Conservation (phyloP, 2,329 filamentous ascomycete species). For the Ophiosphaerella korrae region DNA sequence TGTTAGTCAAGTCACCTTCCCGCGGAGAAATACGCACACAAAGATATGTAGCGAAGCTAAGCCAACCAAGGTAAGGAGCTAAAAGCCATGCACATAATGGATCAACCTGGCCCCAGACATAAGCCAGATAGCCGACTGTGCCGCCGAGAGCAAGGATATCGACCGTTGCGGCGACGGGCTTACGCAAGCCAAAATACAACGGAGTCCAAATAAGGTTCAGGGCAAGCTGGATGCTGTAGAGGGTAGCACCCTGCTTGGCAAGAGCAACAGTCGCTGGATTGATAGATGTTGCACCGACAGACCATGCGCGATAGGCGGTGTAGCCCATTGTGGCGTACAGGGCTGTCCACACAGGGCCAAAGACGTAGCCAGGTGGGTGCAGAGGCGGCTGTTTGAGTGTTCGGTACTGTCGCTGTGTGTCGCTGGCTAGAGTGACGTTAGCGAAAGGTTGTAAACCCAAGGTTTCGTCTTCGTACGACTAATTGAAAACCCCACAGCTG, state of each 20-base stretch:
- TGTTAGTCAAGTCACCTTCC: conserved; percentile 12
- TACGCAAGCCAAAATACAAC: conserved; percentile 81
- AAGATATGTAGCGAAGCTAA: conserved; percentile 86
- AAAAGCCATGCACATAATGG: conserved; percentile 73
- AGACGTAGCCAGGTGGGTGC: conserved; percentile 62
- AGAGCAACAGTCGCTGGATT: conserved; percentile 56
- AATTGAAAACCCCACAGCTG: conserved; percentile 72
- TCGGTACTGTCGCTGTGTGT: conserved; percentile 64
- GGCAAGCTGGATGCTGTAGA: conserved; percentile 85
- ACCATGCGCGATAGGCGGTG: conserved; percentile 78
- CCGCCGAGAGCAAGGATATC: conserved; percentile 77
- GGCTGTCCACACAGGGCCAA: conserved; percentile 63
- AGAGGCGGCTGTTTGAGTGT: conserved; percentile 69
- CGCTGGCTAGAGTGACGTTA: conserved; percentile 15
- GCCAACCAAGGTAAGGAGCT: conserved; percentile 83
- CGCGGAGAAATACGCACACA: conserved; percentile 54
- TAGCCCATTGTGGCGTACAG: conserved; percentile 81
- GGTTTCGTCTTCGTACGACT: conserved; percentile 58
- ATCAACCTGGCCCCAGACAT: conserved; percentile 78
- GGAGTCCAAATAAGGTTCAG: conserved; percentile 92
- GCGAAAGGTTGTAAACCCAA: neutral
- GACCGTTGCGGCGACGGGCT: conserved; percentile 73
- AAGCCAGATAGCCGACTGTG: conserved; percentile 71
- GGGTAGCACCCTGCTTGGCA: conserved; percentile 71
- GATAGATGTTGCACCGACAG: conserved; percentile 63